Conservation (phyloP, 495 filamentous ascomycete genomes). For the Aspergillus bertholletiae region DNA sequence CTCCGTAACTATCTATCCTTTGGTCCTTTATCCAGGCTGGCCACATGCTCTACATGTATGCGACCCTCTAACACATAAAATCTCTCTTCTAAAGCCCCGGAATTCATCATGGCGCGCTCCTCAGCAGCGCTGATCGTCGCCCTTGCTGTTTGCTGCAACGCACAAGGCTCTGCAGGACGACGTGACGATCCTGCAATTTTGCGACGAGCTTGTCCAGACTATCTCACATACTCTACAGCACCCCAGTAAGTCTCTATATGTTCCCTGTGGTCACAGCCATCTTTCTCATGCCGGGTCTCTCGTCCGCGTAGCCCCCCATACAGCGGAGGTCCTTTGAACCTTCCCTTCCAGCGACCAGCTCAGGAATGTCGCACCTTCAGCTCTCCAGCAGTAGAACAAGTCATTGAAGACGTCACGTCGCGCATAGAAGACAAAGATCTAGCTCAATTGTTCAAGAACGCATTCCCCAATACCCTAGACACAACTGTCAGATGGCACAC, state of each 20-base stretch:
- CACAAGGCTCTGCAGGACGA: constrained; percentile 18
- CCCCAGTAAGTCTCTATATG: constrained; percentile 38
- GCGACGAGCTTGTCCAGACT: constrained; percentile 49
- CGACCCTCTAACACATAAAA: no score
- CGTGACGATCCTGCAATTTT: constrained; percentile 29
- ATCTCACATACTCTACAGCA: constrained; percentile 42
- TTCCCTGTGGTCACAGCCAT: no score
- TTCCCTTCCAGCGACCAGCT: constrained; percentile 88
- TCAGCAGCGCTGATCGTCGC: constrained; percentile 18
- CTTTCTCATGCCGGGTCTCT: not conserved
- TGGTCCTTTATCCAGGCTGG: no score
- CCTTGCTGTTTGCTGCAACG: constrained; percentile 22
- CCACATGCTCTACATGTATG: no score
- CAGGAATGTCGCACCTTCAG: constrained; percentile 82
- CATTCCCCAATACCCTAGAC: constrained; percentile 94
- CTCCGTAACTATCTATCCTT: not conserved
- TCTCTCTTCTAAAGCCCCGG: not conserved
- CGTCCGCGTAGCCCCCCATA: constrained; percentile 57
- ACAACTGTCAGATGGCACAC: constrained; percentile 82
- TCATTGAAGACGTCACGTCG: constrained; percentile 76
- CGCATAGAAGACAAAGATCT: constrained; percentile 85
- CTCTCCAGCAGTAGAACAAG: constrained; percentile 78
- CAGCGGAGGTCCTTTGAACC: constrained; percentile 70
- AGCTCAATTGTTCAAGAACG: constrained; percentile 90
- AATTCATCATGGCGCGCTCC: constrained; percentile 8